Conservation (phyloP, 2,329 filamentous ascomycete genomes). For the Seiridium unicorne region DNA sequence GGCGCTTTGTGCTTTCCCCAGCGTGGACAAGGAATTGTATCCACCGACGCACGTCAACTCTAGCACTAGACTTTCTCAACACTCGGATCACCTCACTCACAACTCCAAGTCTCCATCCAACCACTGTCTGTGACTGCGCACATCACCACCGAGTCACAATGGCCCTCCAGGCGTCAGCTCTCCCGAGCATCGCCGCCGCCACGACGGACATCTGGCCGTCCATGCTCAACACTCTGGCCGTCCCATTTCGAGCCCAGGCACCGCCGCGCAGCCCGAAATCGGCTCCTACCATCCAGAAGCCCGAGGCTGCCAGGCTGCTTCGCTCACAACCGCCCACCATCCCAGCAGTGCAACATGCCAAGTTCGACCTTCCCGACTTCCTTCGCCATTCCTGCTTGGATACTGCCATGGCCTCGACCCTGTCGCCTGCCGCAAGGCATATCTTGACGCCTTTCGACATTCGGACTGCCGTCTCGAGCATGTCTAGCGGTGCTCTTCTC, state of each 20-base stretch:
- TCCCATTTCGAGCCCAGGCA: constrained; percentile 30
- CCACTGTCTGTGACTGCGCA: constrained; percentile 9
- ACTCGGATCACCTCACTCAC: constrained; percentile 1
- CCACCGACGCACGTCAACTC: background rate
- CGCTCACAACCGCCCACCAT: background rate
- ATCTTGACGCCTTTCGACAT: constrained; percentile 27
- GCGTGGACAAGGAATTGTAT: background rate
- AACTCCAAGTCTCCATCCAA: constrained; percentile 7
- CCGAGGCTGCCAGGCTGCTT: constrained; percentile 1
- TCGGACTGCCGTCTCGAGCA: constrained; percentile 27
- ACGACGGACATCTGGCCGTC: constrained; percentile 46
- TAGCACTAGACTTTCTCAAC: constrained; percentile 6
- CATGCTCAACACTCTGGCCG: constrained; percentile 36
- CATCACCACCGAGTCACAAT: constrained; percentile 18
- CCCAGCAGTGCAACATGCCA: constrained; percentile 6
- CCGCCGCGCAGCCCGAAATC: constrained; percentile 5
- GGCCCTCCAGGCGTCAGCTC: constrained; percentile 27
- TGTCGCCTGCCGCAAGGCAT: constrained; percentile 13
- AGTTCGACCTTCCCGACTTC: constrained; percentile 31
- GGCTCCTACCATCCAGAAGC: background rate
- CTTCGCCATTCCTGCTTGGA: constrained; percentile 24
- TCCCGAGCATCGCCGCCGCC: constrained; percentile 39
- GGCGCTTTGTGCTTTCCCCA: no score
- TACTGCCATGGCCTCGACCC: constrained; percentile 13
- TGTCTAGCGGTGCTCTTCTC: constrained; percentile 26